Evolutionary conservation across 225 moss, liverwort and hornwort genomes (phyloP).

Genomic region (Physcomitrium patens): DNA sequence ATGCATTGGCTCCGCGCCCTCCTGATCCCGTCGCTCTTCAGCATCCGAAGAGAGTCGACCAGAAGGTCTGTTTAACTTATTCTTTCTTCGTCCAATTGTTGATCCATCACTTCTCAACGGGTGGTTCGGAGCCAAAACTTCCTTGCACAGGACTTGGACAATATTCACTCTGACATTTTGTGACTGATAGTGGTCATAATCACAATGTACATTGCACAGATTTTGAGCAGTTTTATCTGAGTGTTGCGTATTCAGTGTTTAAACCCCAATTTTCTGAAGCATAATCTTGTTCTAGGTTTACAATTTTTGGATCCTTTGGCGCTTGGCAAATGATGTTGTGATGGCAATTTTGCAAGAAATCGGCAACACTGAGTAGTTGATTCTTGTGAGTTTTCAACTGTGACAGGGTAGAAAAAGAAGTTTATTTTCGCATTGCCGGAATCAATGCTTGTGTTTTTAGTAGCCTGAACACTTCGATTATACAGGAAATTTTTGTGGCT

Average conservation of each 20-base stretch:
- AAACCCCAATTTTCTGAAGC: too few species aligned
- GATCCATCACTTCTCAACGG: background rate
- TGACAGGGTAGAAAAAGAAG: background rate
- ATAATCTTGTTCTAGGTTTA: too few species aligned
- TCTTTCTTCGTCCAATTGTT: background rate
- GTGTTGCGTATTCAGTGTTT: too few species aligned
- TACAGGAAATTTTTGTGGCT: background rate
- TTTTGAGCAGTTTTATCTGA: background rate
- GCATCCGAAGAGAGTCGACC: constrained; percentile 36
- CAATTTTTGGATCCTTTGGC: background rate
- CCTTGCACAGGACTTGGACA: background rate
- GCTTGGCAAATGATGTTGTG: background rate
- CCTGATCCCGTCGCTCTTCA: constrained; percentile 31
- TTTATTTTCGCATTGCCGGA: background rate
- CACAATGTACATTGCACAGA: background rate
- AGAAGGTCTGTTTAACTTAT: constrained; percentile 33
- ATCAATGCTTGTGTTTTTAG: background rate
- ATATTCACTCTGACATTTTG: background rate
- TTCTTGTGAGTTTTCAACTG: background rate
- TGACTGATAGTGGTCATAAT: background rate
- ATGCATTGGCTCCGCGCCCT: constrained; percentile 18
- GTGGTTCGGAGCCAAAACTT: background rate
- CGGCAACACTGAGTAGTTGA: background rate
- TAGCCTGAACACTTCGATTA: background rate
- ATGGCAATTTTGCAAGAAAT: background rate